Evolutionary conservation across 495 filamentous ascomycete species (phyloP), one percentile per base, ranked within the genome.

Genomic region (Penicillium macrosclerotiorum): DNA sequence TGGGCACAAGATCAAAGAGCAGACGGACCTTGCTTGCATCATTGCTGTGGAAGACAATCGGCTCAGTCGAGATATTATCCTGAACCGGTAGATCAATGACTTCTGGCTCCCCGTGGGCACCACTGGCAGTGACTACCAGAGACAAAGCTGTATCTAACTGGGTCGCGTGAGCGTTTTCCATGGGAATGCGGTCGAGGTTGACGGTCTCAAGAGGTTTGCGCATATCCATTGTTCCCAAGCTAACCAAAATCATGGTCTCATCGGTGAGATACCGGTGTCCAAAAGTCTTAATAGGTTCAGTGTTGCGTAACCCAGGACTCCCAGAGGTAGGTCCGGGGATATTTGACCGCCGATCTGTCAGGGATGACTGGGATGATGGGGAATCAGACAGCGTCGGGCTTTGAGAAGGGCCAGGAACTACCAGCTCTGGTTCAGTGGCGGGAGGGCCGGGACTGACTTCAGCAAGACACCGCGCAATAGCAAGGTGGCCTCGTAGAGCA

Each of bases 1-100:
- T 97, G n/a, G 92, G 93, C 8, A 97, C 83, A 43, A 98, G 89
- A 57, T 98, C 93, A 54, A 98, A 98, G 27, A 93, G 73, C 16
- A 98, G 72, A 65, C 90, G 89, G 30, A 96, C 91, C 55, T 89
- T 90, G 42, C 77, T 75, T 2, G 80, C 74, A 59, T 97, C 90
- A 12, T 63, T 74, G 0, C 92, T 83, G 41, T 83, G 86, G 67
- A 98, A 97, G 0, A 86, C 78, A 23, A 97, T 89, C 0, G 93
- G 93, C 51, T 95, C 91, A 0, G 91, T 96, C 22, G 84, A 85
- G 49, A 96, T 87, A 53, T 92, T 94, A 19, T 96, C 92, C 54
- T 95, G 89, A 4, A 96, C 85, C 0, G 93, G 93, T 13, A 98
- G 72, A 65, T 97, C 93, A 55, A 96, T 86, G 25, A 90, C 83